A percentile compares a stretch with the other conserved stretches of the same genome.
phyloP scores from a whole-genome alignment of 2,329 filamentous ascomycete species.

The Colletotrichum echinochloae region DNA sequence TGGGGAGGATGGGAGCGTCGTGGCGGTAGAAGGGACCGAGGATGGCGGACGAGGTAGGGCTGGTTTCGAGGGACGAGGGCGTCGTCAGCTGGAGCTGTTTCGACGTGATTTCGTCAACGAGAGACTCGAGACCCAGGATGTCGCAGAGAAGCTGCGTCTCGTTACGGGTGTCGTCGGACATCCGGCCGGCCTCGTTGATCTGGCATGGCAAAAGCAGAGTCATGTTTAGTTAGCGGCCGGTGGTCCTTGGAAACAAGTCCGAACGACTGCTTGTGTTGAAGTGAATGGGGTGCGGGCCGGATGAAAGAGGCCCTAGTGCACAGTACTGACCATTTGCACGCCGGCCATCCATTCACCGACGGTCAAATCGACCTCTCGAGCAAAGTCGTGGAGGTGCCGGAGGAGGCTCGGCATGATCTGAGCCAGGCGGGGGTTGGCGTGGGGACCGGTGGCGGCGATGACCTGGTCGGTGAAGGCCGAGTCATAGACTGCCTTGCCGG shows the following conservation, averaged over 20 bases:
- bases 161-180: constrained; percentile 72
- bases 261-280: background rate
- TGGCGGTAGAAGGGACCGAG: constrained; percentile 78
- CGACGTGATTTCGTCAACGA: constrained; percentile 75
- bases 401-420: constrained; percentile 70
- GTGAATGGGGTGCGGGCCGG: background rate
- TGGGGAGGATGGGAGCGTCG: constrained; percentile 68
- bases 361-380: constrained; percentile 74
- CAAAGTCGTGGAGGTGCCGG: constrained; percentile 75
- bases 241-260: background rate
- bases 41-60: constrained; percentile 71
- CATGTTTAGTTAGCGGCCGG: constrained; percentile 1
- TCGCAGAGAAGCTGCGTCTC: constrained; percentile 77
- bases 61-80: constrained; percentile 52
- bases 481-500: constrained; percentile 43
- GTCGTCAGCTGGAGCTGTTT: constrained; percentile 59
- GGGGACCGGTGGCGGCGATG: constrained; percentile 73
- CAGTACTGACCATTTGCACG: constrained; percentile 63
- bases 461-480: constrained; percentile 70
- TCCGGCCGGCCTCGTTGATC: constrained; percentile 74
- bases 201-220: constrained; percentile 44
- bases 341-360: constrained; percentile 75
- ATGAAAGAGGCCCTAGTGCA: background rate
- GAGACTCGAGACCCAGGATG: constrained; percentile 73
- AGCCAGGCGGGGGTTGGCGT: constrained; percentile 68